Evolutionary conservation across 768 basidiomycete genomes (phyloP).

Genomic region (Leucosporidium scottii): DNA sequence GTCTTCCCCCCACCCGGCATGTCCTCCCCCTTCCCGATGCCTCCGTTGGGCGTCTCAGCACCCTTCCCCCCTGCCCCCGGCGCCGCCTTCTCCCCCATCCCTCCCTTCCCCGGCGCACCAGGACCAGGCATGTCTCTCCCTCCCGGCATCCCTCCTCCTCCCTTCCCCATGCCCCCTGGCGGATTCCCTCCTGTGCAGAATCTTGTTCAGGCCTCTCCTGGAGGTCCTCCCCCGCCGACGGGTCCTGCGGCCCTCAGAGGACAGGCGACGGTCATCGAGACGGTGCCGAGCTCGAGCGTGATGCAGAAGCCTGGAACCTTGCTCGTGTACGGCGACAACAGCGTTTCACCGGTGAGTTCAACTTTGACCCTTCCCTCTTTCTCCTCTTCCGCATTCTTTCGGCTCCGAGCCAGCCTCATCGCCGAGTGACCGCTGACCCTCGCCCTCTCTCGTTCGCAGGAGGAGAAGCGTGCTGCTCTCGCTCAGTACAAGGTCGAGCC

Average conservation of each 20-base stretch:
- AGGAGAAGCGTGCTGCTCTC: slow-evolving; percentile 65
- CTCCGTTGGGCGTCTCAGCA: slow-evolving; percentile 14
- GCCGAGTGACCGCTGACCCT: neutral
- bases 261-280: slow-evolving; percentile 2
- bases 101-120: neutral
- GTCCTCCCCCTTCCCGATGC: slow-evolving; percentile 2
- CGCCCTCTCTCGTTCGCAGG: slow-evolving; percentile 46
- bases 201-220: slow-evolving; percentile 56
- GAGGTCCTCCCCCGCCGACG: slow-evolving; percentile 8
- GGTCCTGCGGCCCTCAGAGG: neutral
- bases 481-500: slow-evolving; percentile 43
- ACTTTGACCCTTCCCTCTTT: neutral
- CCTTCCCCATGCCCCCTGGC: slow-evolving; percentile 40
- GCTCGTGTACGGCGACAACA: slow-evolving; percentile 35
- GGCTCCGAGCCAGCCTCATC: neutral
- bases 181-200: neutral
- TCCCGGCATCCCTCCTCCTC: slow-evolving; percentile 48
- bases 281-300: slow-evolving; percentile 20
- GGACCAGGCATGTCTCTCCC: neutral
- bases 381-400: neutral
- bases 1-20: slow-evolving; percentile 40
- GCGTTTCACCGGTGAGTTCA: slow-evolving; percentile 31
- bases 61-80: slow-evolving; percentile 40
- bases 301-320: slow-evolving; percentile 35
- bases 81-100: neutral